These are phyloP conservation scores for Phytopythium chamaehyphon DNA, from an alignment of 352 stramenopile genomes.

Conservation along the genomic window DNA sequence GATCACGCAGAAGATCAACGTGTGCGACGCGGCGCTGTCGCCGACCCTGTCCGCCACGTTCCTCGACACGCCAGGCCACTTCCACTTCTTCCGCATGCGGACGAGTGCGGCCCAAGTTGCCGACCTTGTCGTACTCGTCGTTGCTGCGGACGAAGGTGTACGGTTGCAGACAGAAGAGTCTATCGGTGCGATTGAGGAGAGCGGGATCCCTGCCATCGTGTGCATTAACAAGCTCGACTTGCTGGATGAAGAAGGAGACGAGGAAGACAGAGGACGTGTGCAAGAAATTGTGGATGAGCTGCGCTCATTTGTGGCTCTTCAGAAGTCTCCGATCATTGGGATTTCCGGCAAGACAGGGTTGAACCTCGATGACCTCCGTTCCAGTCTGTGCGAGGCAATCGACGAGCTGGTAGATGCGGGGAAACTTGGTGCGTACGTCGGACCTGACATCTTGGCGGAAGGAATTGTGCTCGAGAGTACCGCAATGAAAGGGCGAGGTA, in stretches of 20 bases:
- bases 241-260: slow-evolving; percentile 16
- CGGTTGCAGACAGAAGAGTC: slow-evolving; percentile 98
- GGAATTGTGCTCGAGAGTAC: slow-evolving; percentile 77
- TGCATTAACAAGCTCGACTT: slow-evolving; percentile 91
- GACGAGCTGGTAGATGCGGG: slow-evolving; percentile 20
- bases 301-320: slow-evolving; percentile 76
- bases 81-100: slow-evolving; percentile 99
- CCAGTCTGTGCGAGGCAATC: slow-evolving; percentile 34
- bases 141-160: slow-evolving; percentile 98
- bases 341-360: slow-evolving; percentile 68
- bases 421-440: slow-evolving; percentile 37
- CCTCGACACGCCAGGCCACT: slow-evolving; percentile 99
- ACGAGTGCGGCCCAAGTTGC: slow-evolving; percentile 95
- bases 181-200: slow-evolving; percentile 84
- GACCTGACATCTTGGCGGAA: slow-evolving; percentile 29
- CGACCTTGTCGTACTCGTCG: slow-evolving; percentile 96
- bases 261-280: slow-evolving; percentile 24
- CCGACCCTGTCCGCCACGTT: slow-evolving; percentile 88
- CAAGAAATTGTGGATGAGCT: slow-evolving; percentile 49
- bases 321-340: slow-evolving; percentile 62
- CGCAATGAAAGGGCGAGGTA: slow-evolving; percentile 56
- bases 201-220: slow-evolving; percentile 64
- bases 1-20: slow-evolving; percentile 99
- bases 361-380: slow-evolving; percentile 51
- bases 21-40: slow-evolving; percentile 92